Evolutionary conservation across 768 basidiomycete species (phyloP), one percentile per base, ranked within the genome.

Genomic region (Mycena amicta): DNA sequence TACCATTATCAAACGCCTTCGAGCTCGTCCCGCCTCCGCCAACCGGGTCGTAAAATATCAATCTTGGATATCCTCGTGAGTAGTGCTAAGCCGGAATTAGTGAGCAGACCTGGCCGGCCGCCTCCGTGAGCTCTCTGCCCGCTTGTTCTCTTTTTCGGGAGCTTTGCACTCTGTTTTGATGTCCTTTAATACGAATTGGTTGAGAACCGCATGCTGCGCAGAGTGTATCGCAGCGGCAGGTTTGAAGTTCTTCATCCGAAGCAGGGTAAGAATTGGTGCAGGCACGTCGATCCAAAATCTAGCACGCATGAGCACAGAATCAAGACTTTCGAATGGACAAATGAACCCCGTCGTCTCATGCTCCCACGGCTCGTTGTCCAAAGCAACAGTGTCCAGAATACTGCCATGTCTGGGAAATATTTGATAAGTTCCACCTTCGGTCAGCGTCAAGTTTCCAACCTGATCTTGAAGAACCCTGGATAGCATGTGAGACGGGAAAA

Each of bases 101-200:
- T 45, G 13, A 37, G 18, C 0, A 50, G 51, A 85, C 87, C 89
- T 79, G 15, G 84, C 90, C 6, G 90, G 89, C 57, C 91, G 78
- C 66, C 87, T 92, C 49, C 89, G 75, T 46, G 66, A 66, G 0
- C 87, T 82, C 53, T 79, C 76, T 3, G 71, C 64, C 15, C 72
- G 68, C 55, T 79, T 83, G 70, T 86, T 85, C 72, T 92, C 90
- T 68, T 92, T 92, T 68, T 89, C 86, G 3, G 83, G 74, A 0
- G 83, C 83, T 69, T 92, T 92, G 75, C 94, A 95, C 68, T 95
- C 94, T 2, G 93, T 94, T 57, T 76, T 80, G 30, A 95, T 70
- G 56, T 93, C 91, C 28, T 79, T 80, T 61, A 94, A 74, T 4
- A 83, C 76, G 64, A 92, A 93, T 40, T 84, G 81, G 66, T 92